These are phyloP conservation scores for Rhodotorula mucilaginosa DNA, from an alignment of 1,284 basidiomycete species.

Conservation along the genomic window DNA sequence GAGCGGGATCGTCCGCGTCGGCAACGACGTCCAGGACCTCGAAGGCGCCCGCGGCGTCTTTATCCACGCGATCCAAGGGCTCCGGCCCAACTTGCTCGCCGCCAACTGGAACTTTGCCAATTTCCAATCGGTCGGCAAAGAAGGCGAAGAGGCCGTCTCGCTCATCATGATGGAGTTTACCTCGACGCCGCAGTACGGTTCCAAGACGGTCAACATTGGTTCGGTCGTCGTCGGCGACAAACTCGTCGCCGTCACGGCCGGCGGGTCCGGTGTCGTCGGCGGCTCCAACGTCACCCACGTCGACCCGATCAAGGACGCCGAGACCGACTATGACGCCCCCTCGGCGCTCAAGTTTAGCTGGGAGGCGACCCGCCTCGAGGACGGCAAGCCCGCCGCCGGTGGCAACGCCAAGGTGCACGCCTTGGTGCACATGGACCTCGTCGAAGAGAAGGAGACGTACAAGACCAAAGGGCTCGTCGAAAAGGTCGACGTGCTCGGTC, in stretches of 20 bases:
- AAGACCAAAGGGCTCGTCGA: constrained; percentile 77
- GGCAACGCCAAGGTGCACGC: constrained; percentile 25
- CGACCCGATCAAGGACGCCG: constrained; percentile 60
- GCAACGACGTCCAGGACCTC: constrained; percentile 61
- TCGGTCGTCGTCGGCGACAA: constrained; percentile 74
- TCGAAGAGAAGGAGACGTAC: constrained; percentile 28
- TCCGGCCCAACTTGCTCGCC: constrained; percentile 93
- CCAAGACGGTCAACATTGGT: constrained; percentile 79
- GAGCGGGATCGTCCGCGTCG: constrained; percentile 64
- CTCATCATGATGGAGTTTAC: constrained; percentile 96
- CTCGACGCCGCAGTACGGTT: constrained; percentile 64
- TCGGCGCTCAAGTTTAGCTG: constrained; percentile 70
- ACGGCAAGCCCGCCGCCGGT: constrained; percentile 14
- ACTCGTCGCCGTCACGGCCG: constrained; percentile 65
- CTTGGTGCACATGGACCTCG: constrained; percentile 34
- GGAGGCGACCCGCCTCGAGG: constrained; percentile 63
- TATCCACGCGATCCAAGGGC: constrained; percentile 95
- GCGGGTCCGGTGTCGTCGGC: constrained; percentile 47
- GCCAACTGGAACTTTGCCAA: constrained; percentile 93
- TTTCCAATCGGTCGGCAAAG: constrained; percentile 59
- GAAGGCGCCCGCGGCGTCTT: constrained; percentile 79
- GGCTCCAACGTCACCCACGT: constrained; percentile 70
- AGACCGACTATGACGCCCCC: constrained; percentile 80
- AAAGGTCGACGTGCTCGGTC: constrained; percentile 93
- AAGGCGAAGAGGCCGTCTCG: constrained; percentile 64